Evolutionary conservation across 441 rosid genomes (phyloP).

Genomic region (Aleurites moluccanus): DNA sequence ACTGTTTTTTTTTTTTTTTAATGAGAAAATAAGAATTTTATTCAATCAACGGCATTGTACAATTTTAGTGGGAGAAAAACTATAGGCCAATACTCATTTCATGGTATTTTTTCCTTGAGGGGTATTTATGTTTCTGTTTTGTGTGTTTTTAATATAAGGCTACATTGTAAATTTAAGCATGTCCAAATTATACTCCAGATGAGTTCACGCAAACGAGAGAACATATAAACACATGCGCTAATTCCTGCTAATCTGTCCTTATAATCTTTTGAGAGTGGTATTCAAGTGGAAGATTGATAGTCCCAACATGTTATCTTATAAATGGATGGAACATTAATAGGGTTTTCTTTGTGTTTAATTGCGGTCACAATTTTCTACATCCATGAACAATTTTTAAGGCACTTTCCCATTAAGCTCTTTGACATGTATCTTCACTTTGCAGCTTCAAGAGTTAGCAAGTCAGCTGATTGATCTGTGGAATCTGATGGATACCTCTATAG

Average conservation of each 20-base stretch:
- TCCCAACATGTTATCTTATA: not conserved
- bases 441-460: conserved; percentile 93
- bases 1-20: no score
- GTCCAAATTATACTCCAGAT: not conserved
- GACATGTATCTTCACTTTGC: conserved; percentile 25
- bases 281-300: not conserved
- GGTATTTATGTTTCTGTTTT: not conserved
- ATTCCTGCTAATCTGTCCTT: not conserved
- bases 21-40: not conserved
- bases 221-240: not conserved
- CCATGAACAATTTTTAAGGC: not conserved
- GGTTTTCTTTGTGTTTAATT: not conserved
- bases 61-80: not conserved
- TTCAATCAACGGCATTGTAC: not conserved
- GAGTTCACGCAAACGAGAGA: not conserved
- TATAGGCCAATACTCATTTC: not conserved
- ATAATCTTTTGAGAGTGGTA: not conserved
- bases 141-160: not conserved
- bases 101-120: not conserved
- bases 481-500: conserved; percentile 92
- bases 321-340: not conserved
- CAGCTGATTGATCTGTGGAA: conserved; percentile 94
- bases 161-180: not conserved
- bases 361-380: not conserved
- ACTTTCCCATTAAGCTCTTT: conserved; percentile 12